Base-by-base conservation (phyloP, 306 rosid species). In the Alnus glutinosa region DNA sequence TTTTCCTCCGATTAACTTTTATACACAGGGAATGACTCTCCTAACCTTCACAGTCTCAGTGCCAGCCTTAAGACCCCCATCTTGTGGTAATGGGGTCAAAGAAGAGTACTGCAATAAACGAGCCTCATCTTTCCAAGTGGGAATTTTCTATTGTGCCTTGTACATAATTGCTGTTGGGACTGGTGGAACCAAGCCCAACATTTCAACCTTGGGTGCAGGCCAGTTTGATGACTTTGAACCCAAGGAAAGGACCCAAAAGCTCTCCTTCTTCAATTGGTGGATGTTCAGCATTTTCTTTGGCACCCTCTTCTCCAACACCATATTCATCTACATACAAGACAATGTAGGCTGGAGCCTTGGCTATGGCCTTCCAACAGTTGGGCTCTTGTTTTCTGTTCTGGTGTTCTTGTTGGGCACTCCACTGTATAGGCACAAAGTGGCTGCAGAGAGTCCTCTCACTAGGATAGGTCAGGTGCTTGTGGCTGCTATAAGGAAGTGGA, bases 231-330 rank as follows among this genome's bases (percentile, higher is more conserved):
- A 89, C 47, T 90, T 84, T 39, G 94, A 92, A 46, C 90, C 92
- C 0, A 90, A 88, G 23, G 97, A 92, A 77, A 89, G 78, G 83
- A 16, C 19, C 36, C 81, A 83, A 28, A 92, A 92, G 68, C 88
- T 90, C 34, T 92, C 96, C 66, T 92, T 94, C 80, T 94, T 90
- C 75, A 94, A 94, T 58, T 94, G 97, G 98, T 94, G 97, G 97
- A 77, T 86, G 85, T 94, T 90, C 67, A 83, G 87, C 69, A 88
- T 92, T 13, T 87, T 90, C 81, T 69, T 89, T 46, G 98, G 97
- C 14, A 84, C 91, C 14, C 91, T 94, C 42, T 92, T 90, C 83
- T 74, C 97, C 16, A 86, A 63, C 84, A 88, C 98, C 11, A 72
- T 90, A 74, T 82, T 94, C 80, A 68, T 94, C 71, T 90, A 88